Base-by-base conservation (phyloP, 495 filamentous ascomycete species). In the Wilcoxina mikolae region DNA sequence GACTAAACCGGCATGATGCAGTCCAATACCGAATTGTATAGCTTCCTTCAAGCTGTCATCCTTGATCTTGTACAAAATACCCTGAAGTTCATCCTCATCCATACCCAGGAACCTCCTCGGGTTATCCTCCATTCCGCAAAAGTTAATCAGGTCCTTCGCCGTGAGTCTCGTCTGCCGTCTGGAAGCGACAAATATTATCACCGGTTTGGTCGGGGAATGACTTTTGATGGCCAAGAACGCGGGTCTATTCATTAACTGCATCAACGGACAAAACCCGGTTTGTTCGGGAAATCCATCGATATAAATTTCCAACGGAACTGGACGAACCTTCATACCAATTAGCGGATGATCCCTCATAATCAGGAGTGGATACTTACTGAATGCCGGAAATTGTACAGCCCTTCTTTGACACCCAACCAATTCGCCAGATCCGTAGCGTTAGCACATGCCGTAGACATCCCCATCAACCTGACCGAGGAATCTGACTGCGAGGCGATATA, bases 231-330 rank as follows among this genome's bases (percentile, higher is more conserved):
- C 93, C 10, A 95, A 74, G 71, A 96, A 99, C 0, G 91, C 95
- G 11, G 91, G 91, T 5, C 93, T 78, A 58, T 99, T 99, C 91
- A 99, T 99, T 0, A 85, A 90, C 68, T 95, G 89, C 91, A 99
- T 99, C 53, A 99, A 69, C 7, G 93, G 87, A 60, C 93, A 96
- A 69, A 96, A 99, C 10, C 93, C 91, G 52, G 88, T 81, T 59
- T 87, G 82, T 62, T 95, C 86, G 0, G 93, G 88, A 63, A 99
- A 99, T 1, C 91, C 93, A 61, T 99, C 91, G 59, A 99, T 96
- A 69, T 83, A 96, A 44, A 93, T 85, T 69, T 95, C 87, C 18
- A 99, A 70, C 7, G 91, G 91, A 15, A 99, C 91, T 4, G 91
- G 91, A 12, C 91, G 84, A 52, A 98, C 90, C 41, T 55, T n/a